Percentiles rank a stretch among this genome's conserved stretches.
phyloP scores from a whole-genome alignment of 192 early-diverging fungal species.

The Gaertneriomyces semiglobifer region DNA sequence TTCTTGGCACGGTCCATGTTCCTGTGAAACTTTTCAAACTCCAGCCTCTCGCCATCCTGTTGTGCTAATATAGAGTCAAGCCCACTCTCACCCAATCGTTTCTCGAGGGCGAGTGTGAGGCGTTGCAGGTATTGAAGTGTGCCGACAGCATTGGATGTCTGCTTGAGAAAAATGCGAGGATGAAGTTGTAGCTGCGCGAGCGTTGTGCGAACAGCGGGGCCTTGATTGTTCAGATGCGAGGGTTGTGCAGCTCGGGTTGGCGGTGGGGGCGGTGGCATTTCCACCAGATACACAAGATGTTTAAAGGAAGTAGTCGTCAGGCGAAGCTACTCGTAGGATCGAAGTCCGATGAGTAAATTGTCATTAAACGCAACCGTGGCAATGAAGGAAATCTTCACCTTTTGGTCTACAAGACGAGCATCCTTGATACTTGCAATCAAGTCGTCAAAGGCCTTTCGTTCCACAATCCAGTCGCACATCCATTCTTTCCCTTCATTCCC shows the following conservation, averaged over 20 bases:
- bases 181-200: slow-evolving; percentile 71
- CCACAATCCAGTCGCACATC: slow-evolving; percentile 80
- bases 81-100: too few relatives aligned
- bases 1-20: too few relatives aligned
- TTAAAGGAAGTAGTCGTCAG: slow-evolving; percentile 64
- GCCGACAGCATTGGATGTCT: slow-evolving; percentile 71
- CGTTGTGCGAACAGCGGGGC: slow-evolving; percentile 48
- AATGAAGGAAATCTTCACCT: slow-evolving; percentile 44
- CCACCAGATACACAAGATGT: slow-evolving; percentile 84
- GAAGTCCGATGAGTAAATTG: not conserved
- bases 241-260: not conserved
- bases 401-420: slow-evolving; percentile 90
- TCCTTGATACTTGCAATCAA: slow-evolving; percentile 88
- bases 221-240: too few relatives aligned
- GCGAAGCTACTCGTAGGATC: slow-evolving; percentile 52
- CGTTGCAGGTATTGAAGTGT: slow-evolving; percentile 72
- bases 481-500: slow-evolving; percentile 52
- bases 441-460: slow-evolving; percentile 94
- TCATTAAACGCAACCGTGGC: not conserved
- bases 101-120: slow-evolving; percentile 53
- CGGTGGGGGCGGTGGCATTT: slow-evolving; percentile 54
- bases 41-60: too few relatives aligned
- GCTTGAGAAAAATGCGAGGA: slow-evolving; percentile 81
- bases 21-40: too few relatives aligned
- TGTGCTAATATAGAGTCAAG: too few relatives aligned